Evolutionary conservation across 306 rosid species (phyloP), one percentile per base, ranked within the genome.

Genomic region (Quercus variabilis): DNA sequence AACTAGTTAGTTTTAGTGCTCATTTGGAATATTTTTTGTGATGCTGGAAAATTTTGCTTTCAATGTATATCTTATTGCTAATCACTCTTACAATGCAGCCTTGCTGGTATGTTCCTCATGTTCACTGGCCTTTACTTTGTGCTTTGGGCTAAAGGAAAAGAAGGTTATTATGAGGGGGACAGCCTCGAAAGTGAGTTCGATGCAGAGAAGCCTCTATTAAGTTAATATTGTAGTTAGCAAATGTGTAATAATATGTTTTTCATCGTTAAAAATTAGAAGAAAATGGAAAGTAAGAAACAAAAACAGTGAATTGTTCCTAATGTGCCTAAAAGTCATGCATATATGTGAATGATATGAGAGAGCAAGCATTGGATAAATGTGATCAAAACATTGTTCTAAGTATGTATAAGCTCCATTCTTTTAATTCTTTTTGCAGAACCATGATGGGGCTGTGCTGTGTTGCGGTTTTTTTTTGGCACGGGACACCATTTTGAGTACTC

Each of bases 61-160:
- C 46, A 38, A 38, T 7, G 11, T 7, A 38, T 38, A 38, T 38
- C 46, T 38, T 38, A 38, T 74, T 56, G 51, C 55, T 71, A 15
- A 23, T 41, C 15, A 28, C 15, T 6, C 26, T 28, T 69, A 74
- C 65, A 73, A 55, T 78, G 88, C 93, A 92, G 97, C 81, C 59
- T 92, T 62, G 91, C 59, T 33, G 97, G 97, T 13, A 92, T 92
- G 96, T 71, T 91, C 67, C 86, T 92, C 72, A 85, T 92, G 97
- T 95, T 95, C 74, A 78, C 60, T 62, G 98, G 98, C 64, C 94
- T 95, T 19, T 95, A 95, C 88, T 82, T 89, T 30, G 96, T 95
- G 86, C 91, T 91, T 6, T 95, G 97, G 98, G 92, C 93, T 4
- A 95, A 92, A 85, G 93, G 92, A 26, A 91, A 90, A 83, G 99